Evolutionary conservation across 1,284 basidiomycete genomes (phyloP).

Genomic region (Acaromyces ingoldii): DNA sequence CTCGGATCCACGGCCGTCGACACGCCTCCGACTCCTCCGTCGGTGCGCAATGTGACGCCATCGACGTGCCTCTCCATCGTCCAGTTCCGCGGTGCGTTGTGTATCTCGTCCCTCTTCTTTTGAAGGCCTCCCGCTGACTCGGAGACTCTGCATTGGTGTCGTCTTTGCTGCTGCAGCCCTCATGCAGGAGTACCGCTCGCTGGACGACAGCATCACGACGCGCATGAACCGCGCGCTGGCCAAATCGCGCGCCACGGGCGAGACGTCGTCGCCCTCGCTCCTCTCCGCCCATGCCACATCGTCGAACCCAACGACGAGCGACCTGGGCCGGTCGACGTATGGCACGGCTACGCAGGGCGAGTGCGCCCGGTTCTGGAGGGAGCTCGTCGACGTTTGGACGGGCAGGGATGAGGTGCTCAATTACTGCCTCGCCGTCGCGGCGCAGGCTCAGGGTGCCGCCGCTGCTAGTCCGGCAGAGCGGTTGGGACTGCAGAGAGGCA

Average conservation of each 20-base stretch:
- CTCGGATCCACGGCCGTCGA: constrained; percentile 5
- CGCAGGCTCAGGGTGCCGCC: constrained; percentile 3
- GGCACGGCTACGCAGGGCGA: constrained; percentile 15
- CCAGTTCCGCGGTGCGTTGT: constrained; percentile 29
- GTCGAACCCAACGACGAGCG: constrained; percentile 17
- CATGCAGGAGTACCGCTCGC: constrained; percentile 36
- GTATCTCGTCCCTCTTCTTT: no score
- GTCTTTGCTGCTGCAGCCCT: constrained; percentile 16
- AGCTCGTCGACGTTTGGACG: constrained; percentile 37
- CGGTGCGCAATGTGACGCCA: constrained; percentile 27
- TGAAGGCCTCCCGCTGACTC: neutral
- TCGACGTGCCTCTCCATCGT: constrained; percentile 27
- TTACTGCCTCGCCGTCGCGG: constrained; percentile 35
- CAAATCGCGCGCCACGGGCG: constrained; percentile 29
- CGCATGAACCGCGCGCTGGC: constrained; percentile 38
- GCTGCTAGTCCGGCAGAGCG: neutral
- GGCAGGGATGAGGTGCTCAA: constrained; percentile 37
- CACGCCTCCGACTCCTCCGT: constrained; percentile 11
- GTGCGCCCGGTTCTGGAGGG: constrained; percentile 35
- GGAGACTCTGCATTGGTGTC: neutral
- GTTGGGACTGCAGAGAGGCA: constrained; percentile 9
- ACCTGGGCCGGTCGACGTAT: constrained; percentile 40
- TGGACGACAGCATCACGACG: constrained; percentile 44
- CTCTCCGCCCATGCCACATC: constrained; percentile 16
- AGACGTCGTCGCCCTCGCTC: constrained; percentile 29